Percentiles rank a stretch among this genome's conserved stretches.
Evolutionary conservation across 805 yeast genomes (phyloP).

Genomic region (Ogataea wickerhamii): DNA sequence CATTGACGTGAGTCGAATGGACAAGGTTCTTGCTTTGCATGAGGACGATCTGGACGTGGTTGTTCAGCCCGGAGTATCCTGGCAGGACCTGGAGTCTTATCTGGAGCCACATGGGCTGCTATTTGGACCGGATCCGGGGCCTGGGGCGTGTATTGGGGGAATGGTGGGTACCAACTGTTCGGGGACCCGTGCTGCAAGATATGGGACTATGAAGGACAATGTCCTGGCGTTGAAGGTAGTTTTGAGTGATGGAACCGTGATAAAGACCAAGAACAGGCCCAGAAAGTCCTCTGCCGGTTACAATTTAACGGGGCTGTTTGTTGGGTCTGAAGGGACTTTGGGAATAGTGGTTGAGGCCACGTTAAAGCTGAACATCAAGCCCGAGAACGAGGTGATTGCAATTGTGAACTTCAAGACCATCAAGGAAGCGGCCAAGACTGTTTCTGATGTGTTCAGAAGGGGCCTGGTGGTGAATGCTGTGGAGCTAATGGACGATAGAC

Average conservation of each 20-base stretch:
- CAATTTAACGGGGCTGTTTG: conserved; percentile 64
- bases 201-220: conserved; percentile 79
- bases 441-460: conserved; percentile 53
- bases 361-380: conserved; percentile 60
- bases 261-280: conserved; percentile 72
- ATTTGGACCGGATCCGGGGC: conserved; percentile 78
- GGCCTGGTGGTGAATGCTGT: conserved; percentile 70
- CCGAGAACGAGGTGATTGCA: conserved; percentile 61
- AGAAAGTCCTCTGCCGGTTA: conserved; percentile 79
- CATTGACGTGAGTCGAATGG: conserved; percentile 59
- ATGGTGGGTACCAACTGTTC: conserved; percentile 76
- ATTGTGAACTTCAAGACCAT: conserved; percentile 64
- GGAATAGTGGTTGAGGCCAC: conserved; percentile 77
- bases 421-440: conserved; percentile 65
- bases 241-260: conserved; percentile 72
- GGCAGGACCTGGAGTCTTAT: conserved; percentile 64
- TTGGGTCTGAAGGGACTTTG: conserved; percentile 74
- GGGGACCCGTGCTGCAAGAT: conserved; percentile 74
- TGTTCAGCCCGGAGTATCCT: conserved; percentile 77
- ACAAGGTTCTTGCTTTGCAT: conserved; percentile 52
- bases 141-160: conserved; percentile 79
- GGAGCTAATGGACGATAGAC: conserved; percentile 65
- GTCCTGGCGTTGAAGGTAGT: conserved; percentile 68
- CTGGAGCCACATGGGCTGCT: conserved; percentile 47
- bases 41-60: conserved; percentile 64